phyloP scores from a whole-genome alignment of 2,329 filamentous ascomycete genomes.

The Xylariomycetidae sp. region DNA sequence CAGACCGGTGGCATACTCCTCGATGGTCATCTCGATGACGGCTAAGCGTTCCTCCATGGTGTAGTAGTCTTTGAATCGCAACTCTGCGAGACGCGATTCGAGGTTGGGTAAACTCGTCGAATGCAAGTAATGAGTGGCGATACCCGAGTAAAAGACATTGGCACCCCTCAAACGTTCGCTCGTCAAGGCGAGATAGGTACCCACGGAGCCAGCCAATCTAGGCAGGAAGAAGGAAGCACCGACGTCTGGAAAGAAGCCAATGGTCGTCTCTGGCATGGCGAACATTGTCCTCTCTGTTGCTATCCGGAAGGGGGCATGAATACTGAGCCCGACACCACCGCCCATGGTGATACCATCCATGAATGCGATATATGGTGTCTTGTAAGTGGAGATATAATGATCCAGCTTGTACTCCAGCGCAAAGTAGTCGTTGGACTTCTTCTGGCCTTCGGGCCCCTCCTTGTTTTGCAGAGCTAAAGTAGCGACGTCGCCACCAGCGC shows the following conservation, averaged over 20 bases:
- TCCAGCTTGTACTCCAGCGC: slow-evolving; percentile 93
- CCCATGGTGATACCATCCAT: slow-evolving; percentile 99
- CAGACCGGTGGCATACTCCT: slow-evolving; percentile 84
- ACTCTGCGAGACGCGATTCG: slow-evolving; percentile 80
- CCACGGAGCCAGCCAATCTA: slow-evolving; percentile 77
- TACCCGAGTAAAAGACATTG: slow-evolving; percentile 83
- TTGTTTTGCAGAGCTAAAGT: slow-evolving; percentile 71
- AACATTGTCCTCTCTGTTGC: slow-evolving; percentile 94
- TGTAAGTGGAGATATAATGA: slow-evolving; percentile 89
- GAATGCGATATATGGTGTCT: slow-evolving; percentile 88
- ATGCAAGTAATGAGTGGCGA: slow-evolving; percentile 95
- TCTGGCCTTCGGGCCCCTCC: slow-evolving; percentile 63
- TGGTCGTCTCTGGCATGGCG: slow-evolving; percentile 97
- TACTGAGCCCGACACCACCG: slow-evolving; percentile 87
- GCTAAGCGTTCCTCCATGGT: slow-evolving; percentile 56
- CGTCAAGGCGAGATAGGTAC: slow-evolving; percentile 90
- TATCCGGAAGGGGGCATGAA: slow-evolving; percentile 94
- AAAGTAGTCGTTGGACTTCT: slow-evolving; percentile 80
- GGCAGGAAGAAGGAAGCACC: slow-evolving; percentile 95
- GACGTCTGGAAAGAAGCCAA: slow-evolving; percentile 98
- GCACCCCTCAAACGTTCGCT: slow-evolving; percentile 77
- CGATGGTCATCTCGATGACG: slow-evolving; percentile 80
- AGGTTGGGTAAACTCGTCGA: slow-evolving; percentile 79
- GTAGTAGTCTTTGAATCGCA: slow-evolving; percentile 80
- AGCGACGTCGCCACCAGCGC: slow-evolving; percentile 87